Base-by-base conservation (phyloP, 1,284 basidiomycete species). In the Afroboletus lepidellus region DNA sequence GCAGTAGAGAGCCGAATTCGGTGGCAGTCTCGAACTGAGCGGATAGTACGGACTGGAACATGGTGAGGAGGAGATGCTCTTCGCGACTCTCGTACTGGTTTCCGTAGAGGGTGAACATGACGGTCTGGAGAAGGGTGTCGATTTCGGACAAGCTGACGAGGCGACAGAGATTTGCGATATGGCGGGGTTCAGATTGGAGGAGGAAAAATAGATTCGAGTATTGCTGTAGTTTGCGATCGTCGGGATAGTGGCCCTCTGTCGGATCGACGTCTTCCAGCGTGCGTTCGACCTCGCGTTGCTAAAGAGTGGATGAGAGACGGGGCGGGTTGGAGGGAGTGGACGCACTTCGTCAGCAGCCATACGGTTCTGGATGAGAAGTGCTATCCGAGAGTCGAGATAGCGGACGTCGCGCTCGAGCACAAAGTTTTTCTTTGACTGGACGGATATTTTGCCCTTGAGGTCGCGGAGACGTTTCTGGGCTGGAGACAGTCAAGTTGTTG, bases 81-180 rank as follows among this genome's bases (percentile, higher is more conserved):
- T 99, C 97, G 62, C 96, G 81, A 66, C 91, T 94, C 75, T 99
- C 97, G 77, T 99, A 99, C 74, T 99, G 97, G 77, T 98, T 98
- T 60, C 96, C 97, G 71, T 98, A 99, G 32, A 99, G 84, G 18
- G 96, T 98, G 75, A 99, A 99, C 97, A 99, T 99, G 74, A 99
- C 96, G 5, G 97, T 99, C 72, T 99, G 97, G 23, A 99, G 84
- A 50, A 99, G 87, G 37, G 95, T 98, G 73, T 99, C 96, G 64
- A 99, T 98, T 76, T 99, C 96, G 41, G 91, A 85, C 37, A 99
- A 75, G 60, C 89, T 93, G 72, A 99, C 97, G 51, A 99, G 87
- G n/a, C 97, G 88, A 68, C 97, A 99, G 38, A 99, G 83, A 23
- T 92, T 85, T 33, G 97, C 97, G 61, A 98, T 90, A 72, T 99